phyloP scores from a whole-genome alignment of 106 monocot species.

The Iris macrosiphon region DNA sequence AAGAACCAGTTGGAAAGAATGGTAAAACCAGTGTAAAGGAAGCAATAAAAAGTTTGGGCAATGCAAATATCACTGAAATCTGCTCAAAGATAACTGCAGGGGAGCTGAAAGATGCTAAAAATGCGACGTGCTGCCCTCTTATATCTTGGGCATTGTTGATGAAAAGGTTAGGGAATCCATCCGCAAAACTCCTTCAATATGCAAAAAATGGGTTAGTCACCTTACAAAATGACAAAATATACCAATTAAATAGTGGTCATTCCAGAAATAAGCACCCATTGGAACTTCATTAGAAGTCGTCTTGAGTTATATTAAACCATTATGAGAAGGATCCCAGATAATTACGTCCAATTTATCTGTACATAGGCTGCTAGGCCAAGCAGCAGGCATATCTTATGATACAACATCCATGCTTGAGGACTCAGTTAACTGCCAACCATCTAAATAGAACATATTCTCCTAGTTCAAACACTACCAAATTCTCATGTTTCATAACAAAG shows the following conservation, averaged over 20 bases:
- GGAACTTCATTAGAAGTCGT: not conserved
- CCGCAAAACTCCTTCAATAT: slow-evolving; percentile 78
- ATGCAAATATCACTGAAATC: slow-evolving; percentile 89
- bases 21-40: slow-evolving; percentile 92
- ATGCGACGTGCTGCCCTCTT: slow-evolving; percentile 94
- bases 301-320: too few relatives aligned
- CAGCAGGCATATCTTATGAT: too few relatives aligned
- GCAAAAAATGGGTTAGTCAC: not conserved
- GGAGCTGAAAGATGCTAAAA: slow-evolving; percentile 89
- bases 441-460: too few relatives aligned
- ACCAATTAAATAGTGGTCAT: too few relatives aligned
- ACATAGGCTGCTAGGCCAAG: too few relatives aligned
- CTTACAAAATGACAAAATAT: not conserved
- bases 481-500: too few relatives aligned
- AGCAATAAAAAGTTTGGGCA: slow-evolving; percentile 86
- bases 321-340: too few relatives aligned
- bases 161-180: slow-evolving; percentile 96
- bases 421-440: too few relatives aligned
- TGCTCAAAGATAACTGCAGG: slow-evolving; percentile 95
- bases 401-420: too few relatives aligned
- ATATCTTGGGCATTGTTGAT: slow-evolving; percentile 92
- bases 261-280: too few relatives aligned
- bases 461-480: too few relatives aligned
- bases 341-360: too few relatives aligned
- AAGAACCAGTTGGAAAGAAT: slow-evolving; percentile 96